A percentile compares a stretch with the other conserved stretches of the same genome.
Evolutionary conservation across 371 early-diverging fungal species (phyloP).

Genomic region (Dinochytrium kinnereticum): DNA sequence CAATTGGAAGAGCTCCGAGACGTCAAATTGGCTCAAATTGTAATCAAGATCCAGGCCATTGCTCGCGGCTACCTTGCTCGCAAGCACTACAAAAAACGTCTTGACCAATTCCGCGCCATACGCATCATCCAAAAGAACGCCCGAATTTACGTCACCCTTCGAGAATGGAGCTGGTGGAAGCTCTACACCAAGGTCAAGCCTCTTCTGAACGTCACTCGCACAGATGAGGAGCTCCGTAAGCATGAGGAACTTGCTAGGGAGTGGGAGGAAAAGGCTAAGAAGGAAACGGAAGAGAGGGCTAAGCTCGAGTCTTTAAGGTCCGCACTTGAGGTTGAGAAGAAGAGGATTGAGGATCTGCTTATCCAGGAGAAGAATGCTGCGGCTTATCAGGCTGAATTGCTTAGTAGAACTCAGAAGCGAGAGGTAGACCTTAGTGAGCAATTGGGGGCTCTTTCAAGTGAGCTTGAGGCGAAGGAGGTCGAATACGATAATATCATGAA

Average conservation of each 20-base stretch:
- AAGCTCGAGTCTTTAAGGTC: conserved; percentile 56
- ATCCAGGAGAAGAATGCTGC: conserved; percentile 73
- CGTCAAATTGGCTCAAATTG: conserved; percentile 76
- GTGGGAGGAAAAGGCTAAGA: conserved; percentile 62
- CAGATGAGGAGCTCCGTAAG: conserved; percentile 75
- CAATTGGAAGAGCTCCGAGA: conserved; percentile 97
- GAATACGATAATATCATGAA: conserved; percentile 60
- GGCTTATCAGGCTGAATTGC: conserved; percentile 79
- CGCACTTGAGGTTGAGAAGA: conserved; percentile 69
- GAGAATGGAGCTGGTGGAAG: conserved; percentile 97
- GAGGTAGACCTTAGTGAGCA: conserved; percentile 71
- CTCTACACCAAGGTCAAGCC: conserved; percentile 97
- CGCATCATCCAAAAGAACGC: conserved; percentile 91
- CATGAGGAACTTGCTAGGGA: conserved; percentile 65
- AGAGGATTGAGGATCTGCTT: conserved; percentile 69
- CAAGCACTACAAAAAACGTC: conserved; percentile 67
- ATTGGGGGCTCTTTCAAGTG: conserved; percentile 63
- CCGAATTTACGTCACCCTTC: conserved; percentile 81
- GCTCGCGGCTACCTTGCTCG: conserved; percentile 86
- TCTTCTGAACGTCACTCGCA: conserved; percentile 84
- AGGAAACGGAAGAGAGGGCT: conserved; percentile 58
- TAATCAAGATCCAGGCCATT: conserved; percentile 86
- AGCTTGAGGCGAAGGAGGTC: conserved; percentile 70
- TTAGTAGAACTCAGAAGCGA: conserved; percentile 73
- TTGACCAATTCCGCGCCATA: conserved; percentile 86